phyloP scores from a whole-genome alignment of 805 yeast genomes.

The Ogataea wickerhamii region DNA sequence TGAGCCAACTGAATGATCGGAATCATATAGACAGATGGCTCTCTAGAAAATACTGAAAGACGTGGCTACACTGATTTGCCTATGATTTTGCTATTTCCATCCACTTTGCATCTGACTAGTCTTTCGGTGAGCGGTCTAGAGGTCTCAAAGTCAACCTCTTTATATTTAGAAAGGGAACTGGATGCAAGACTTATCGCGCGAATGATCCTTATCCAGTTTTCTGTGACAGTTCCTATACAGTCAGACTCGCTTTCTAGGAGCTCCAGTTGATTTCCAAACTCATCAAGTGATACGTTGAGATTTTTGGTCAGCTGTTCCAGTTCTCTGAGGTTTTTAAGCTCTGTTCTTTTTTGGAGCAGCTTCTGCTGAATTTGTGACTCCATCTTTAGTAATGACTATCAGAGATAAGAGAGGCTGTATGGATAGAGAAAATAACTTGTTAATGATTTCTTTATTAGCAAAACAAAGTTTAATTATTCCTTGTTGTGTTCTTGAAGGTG shows the following conservation, averaged over 20 bases:
- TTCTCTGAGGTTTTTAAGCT: constrained; percentile 47
- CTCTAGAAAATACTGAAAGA: constrained; percentile 10
- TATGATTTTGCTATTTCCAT: constrained; percentile 34
- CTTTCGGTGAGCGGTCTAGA: constrained; percentile 60
- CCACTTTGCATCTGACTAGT: constrained; percentile 54
- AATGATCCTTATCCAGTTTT: constrained; percentile 63
- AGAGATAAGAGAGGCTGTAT: too few relatives aligned
- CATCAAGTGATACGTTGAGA: constrained; percentile 45
- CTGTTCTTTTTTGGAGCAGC: constrained; percentile 45
- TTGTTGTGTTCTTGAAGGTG: too few relatives aligned
- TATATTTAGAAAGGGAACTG: constrained; percentile 43
- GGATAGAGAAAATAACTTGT: too few relatives aligned
- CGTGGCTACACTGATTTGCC: constrained; percentile 6
- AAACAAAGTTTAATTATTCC: too few relatives aligned
- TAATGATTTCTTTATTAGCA: too few relatives aligned
- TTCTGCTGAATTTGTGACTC: constrained; percentile 20
- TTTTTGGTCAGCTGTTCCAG: constrained; percentile 44
- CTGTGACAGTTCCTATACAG: constrained; percentile 53
- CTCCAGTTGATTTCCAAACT: constrained; percentile 45
- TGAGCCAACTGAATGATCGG: constrained; percentile 16
- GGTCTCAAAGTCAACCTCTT: constrained; percentile 40
- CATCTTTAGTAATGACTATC: too few relatives aligned
- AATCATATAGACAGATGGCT: constrained; percentile 29
- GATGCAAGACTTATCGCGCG: constrained; percentile 61
- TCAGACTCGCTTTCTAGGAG: constrained; percentile 55